These are phyloP conservation scores for Capronia coronata DNA, from an alignment of 2,329 filamentous ascomycete species.

Conservation along the genomic window DNA sequence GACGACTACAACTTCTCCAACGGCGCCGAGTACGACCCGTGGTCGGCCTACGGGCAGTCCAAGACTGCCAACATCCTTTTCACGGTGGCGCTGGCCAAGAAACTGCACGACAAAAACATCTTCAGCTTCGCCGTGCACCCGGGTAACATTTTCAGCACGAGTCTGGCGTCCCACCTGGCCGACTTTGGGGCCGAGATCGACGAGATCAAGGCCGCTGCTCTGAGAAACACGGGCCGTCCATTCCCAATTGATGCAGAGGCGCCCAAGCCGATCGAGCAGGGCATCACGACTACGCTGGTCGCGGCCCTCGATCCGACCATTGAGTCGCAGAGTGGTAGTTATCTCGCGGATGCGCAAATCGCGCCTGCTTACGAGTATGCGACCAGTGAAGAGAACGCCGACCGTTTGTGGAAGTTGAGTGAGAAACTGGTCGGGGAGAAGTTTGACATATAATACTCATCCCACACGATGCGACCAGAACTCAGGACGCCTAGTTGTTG, in stretches of 20 bases:
- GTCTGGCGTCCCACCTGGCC: slow-evolving; percentile 6
- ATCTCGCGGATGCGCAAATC: slow-evolving; percentile 35
- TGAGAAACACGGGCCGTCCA: slow-evolving; percentile 18
- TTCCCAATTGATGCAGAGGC: slow-evolving; percentile 13
- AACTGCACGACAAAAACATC: slow-evolving; percentile 30
- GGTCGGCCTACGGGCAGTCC: slow-evolving; percentile 42
- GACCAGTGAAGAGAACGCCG: slow-evolving; percentile 28
- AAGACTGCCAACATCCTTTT: slow-evolving; percentile 45
- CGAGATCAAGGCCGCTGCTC: slow-evolving; percentile 7
- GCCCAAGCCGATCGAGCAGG: slow-evolving; percentile 38
- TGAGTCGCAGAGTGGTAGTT: slow-evolving; percentile 29
- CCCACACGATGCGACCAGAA: too few relatives aligned
- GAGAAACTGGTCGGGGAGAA: slow-evolving; percentile 31
- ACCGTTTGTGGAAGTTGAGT: slow-evolving; percentile 32
- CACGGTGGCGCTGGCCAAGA: slow-evolving; percentile 35
- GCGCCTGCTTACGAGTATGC: slow-evolving; percentile 31
- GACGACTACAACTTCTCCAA: slow-evolving; percentile 30
- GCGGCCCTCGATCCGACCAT: slow-evolving; percentile 42
- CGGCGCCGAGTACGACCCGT: slow-evolving; percentile 33
- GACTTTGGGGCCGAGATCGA: slow-evolving; percentile 7
- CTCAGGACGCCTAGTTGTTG: too few relatives aligned
- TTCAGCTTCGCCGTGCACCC: slow-evolving; percentile 39
- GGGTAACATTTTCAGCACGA: slow-evolving; percentile 28
- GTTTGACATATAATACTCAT: slow-evolving; percentile 22
- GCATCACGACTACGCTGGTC: slow-evolving; percentile 39